Evolutionary conservation across 1,284 basidiomycete genomes (phyloP), one percentile per base, ranked within the genome.

Genomic region (Ganoderma lingzhi): DNA sequence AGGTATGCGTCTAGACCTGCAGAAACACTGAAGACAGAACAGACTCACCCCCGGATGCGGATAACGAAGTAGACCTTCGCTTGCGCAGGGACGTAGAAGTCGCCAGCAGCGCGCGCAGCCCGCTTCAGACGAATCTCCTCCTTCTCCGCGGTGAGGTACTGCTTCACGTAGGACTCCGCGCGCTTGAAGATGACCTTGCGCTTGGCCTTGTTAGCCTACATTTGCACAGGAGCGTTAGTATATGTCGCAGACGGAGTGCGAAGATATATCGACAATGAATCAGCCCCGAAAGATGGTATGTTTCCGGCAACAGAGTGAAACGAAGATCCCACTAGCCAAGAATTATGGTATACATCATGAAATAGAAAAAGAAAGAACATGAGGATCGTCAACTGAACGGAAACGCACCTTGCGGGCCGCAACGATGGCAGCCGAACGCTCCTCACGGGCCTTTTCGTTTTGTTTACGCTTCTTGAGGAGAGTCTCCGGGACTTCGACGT

Each of bases 211-310:
- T 90, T 86, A 66, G 93, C 93, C 97, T 98, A 79, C 67, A 28
- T 39, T 28, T 9, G 74, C 19, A 3, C 39, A 42, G 0, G 14
- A 23, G 17, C n/a, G 61, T 90, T 85, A 74, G 68, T 42, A 62
- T 37, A 1, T n/a, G 32, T 59, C 63, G 42, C 58, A 37, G 58
- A 65, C 28, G 45, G 23, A 68, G 64, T 56, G 15, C n/a, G 10
- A 35, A 64, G 48, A 39, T 6, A 39, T 8, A 17, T 23, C 5
- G 39, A 15, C 10, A 8, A 59, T 56, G 44, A 48, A 69, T 90
- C 89, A 97, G 95, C 93, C 95, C 96, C 96, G 96, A 97, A 97
- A 97, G 95, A 97, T 96, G 95, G 95, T 96, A 90, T 88, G 90
- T 92, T 89, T 87, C 86, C 83, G 90, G 91, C 95, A 92, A 81